These are phyloP conservation scores for Candida tetrigidarum DNA, from an alignment of 1,139 yeast genomes.

Conservation along the genomic window DNA sequence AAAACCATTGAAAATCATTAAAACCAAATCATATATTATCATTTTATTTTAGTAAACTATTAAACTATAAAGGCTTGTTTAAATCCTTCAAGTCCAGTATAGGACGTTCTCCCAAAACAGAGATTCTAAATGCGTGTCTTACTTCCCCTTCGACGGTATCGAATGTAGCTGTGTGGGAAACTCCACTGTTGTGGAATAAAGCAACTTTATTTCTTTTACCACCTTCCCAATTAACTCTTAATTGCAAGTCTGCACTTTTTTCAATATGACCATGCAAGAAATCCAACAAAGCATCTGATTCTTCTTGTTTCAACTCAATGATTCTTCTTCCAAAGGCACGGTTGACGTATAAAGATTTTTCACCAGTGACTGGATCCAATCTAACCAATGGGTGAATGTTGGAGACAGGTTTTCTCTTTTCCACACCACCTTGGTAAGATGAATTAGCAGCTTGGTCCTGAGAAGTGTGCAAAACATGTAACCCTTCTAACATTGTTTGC, in stretches of 20 bases:
- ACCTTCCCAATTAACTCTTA: slow-evolving; percentile 58
- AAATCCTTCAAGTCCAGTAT: slow-evolving; percentile 38
- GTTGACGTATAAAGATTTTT: slow-evolving; percentile 56
- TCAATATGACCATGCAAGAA: slow-evolving; percentile 54
- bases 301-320: slow-evolving; percentile 60
- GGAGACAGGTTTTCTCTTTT: slow-evolving; percentile 47
- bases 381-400: slow-evolving; percentile 60
- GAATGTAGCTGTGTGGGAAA: slow-evolving; percentile 45
- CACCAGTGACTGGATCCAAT: slow-evolving; percentile 59
- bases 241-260: slow-evolving; percentile 54
- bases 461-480: slow-evolving; percentile 64
- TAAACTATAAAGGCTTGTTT: slow-evolving; percentile 18
- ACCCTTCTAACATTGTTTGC: slow-evolving; percentile 30
- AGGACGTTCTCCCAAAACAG: slow-evolving; percentile 54
- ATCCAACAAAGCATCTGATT: slow-evolving; percentile 52
- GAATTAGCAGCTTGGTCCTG: slow-evolving; percentile 64
- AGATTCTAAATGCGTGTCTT: slow-evolving; percentile 49
- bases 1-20: too few species aligned
- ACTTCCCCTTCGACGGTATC: slow-evolving; percentile 39
- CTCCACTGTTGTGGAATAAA: slow-evolving; percentile 52
- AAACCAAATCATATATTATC: too few species aligned
- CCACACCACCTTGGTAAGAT: slow-evolving; percentile 41
- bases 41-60: too few species aligned
- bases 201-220: slow-evolving; percentile 51
- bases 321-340: slow-evolving; percentile 58